Percentiles rank a stretch among this genome's conserved stretches.
These are phyloP conservation scores for Yamadazyma akitaensis DNA, from an alignment of 805 yeast species.

Conservation along the genomic window DNA sequence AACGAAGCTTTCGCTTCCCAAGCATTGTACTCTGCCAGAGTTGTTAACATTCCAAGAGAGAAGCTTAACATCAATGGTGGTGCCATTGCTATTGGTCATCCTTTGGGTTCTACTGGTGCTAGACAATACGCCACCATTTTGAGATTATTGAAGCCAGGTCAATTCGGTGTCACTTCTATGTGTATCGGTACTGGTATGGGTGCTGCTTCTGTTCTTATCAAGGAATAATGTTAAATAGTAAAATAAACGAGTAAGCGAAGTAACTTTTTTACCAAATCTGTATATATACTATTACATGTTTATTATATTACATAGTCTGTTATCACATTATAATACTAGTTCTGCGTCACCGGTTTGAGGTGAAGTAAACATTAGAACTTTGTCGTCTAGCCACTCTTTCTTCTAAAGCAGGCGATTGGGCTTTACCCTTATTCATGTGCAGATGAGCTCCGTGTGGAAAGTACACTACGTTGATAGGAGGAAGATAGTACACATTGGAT, in stretches of 20 bases:
- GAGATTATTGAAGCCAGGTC: constrained; percentile 73
- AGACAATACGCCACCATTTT: constrained; percentile 88
- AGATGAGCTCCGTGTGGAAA: constrained; percentile 56
- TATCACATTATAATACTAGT: too few species aligned
- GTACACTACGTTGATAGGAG: constrained; percentile 54
- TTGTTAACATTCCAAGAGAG: constrained; percentile 60
- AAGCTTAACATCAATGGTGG: constrained; percentile 87
- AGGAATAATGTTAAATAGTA: constrained; percentile 47
- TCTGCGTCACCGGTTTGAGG: neutral
- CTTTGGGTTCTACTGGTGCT: constrained; percentile 66
- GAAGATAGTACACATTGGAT: constrained; percentile 48
- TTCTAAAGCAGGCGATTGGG: constrained; percentile 10
- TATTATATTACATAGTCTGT: neutral
- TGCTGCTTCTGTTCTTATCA: constrained; percentile 83
- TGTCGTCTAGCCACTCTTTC: constrained; percentile 14
- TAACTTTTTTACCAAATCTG: too few species aligned
- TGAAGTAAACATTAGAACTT: constrained; percentile 26
- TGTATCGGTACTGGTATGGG: constrained; percentile 99
- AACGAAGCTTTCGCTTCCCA: constrained; percentile 98
- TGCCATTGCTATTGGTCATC: constrained; percentile 95
- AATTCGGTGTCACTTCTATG: constrained; percentile 92
- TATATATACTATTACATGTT: neutral
- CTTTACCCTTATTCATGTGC: constrained; percentile 12
- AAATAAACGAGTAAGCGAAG: neutral
- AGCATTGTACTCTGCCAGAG: constrained; percentile 70